Evolutionary conservation across 2,329 filamentous ascomycete species (phyloP).

Genomic region (Erysiphe pulchra): DNA sequence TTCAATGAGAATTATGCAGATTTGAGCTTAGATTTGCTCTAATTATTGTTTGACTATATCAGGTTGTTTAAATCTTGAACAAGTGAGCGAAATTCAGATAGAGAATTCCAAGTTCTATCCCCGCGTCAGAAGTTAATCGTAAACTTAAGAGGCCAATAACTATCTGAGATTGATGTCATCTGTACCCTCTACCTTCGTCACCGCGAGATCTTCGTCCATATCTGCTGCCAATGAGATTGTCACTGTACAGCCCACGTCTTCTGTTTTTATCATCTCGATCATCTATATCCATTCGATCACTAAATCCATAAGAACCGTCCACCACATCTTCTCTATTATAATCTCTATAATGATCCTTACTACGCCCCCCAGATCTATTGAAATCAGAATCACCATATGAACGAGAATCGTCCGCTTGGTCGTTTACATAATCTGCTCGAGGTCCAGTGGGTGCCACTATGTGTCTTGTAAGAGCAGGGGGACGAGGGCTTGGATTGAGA

Average conservation of each 20-base stretch:
- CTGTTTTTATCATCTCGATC: slow-evolving; percentile 5
- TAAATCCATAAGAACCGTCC: slow-evolving; percentile 14
- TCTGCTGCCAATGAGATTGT: slow-evolving; percentile 8
- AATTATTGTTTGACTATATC: no score
- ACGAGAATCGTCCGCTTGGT: slow-evolving; percentile 5
- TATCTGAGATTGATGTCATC: slow-evolving; percentile 1
- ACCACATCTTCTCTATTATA: slow-evolving; percentile 10
- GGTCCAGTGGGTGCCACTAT: slow-evolving; percentile 10
- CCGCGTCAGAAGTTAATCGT: no score
- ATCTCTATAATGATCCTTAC: slow-evolving; percentile 6
- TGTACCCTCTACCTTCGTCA: slow-evolving; percentile 3
- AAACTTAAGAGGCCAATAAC: no score
- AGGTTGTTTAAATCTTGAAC: no score
- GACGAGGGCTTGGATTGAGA: not conserved
- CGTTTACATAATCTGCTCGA: slow-evolving; percentile 7
- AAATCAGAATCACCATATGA: slow-evolving; percentile 5
- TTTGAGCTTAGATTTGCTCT: no score
- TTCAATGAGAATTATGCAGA: no score
- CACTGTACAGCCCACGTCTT: slow-evolving; percentile 12
- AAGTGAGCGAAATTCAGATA: no score
- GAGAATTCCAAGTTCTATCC: no score
- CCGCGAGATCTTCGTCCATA: slow-evolving; percentile 2
- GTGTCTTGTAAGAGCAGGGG: slow-evolving; percentile 2
- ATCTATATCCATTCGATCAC: slow-evolving; percentile 14
- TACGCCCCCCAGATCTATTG: slow-evolving; percentile 7